Evolutionary conservation across 2,329 filamentous ascomycete species (phyloP).

Genomic region (Zalaria sp.): DNA sequence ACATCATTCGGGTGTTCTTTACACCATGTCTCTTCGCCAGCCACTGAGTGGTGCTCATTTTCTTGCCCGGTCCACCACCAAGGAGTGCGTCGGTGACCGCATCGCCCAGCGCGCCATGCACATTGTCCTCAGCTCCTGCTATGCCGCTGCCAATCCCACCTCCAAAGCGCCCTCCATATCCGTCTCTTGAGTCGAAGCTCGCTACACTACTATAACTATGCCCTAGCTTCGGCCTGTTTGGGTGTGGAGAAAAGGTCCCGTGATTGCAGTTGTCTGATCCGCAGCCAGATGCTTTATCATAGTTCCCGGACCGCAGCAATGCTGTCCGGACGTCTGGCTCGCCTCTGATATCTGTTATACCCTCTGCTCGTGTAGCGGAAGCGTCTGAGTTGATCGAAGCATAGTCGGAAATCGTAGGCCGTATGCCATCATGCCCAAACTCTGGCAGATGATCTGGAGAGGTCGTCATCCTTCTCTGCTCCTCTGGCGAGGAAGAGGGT

Average conservation of each 20-base stretch:
- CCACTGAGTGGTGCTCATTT: slow-evolving; percentile 57
- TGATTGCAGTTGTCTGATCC: slow-evolving; percentile 44
- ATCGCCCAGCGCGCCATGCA: slow-evolving; percentile 25
- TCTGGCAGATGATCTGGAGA: slow-evolving; percentile 7
- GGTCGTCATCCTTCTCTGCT: slow-evolving; percentile 12
- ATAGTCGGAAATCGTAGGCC: slow-evolving; percentile 15
- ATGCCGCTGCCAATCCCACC: slow-evolving; percentile 16
- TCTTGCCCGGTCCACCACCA: slow-evolving; percentile 38
- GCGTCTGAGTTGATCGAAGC: slow-evolving; percentile 17
- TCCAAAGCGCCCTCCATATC: slow-evolving; percentile 23
- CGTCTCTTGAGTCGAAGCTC: slow-evolving; percentile 15
- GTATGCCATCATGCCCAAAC: slow-evolving; percentile 17
- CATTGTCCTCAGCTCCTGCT: slow-evolving; percentile 1
- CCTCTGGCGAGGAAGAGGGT: slow-evolving; percentile 29
- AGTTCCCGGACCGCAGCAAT: slow-evolving; percentile 22
- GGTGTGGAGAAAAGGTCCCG: slow-evolving; percentile 57
- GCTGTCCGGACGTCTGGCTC: slow-evolving; percentile 23
- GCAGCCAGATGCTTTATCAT: slow-evolving; percentile 17
- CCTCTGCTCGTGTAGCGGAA: slow-evolving; percentile 9
- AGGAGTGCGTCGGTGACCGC: slow-evolving; percentile 29
- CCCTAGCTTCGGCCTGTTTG: slow-evolving; percentile 28
- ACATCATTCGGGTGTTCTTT: slow-evolving; percentile 62
- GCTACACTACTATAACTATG: slow-evolving; percentile 22
- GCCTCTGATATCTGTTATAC: slow-evolving; percentile 10
- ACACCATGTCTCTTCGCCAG: slow-evolving; percentile 62